These are phyloP conservation scores for Isabelozyma pseudorhagii DNA, from an alignment of 805 yeast species.

Conservation along the genomic window DNA sequence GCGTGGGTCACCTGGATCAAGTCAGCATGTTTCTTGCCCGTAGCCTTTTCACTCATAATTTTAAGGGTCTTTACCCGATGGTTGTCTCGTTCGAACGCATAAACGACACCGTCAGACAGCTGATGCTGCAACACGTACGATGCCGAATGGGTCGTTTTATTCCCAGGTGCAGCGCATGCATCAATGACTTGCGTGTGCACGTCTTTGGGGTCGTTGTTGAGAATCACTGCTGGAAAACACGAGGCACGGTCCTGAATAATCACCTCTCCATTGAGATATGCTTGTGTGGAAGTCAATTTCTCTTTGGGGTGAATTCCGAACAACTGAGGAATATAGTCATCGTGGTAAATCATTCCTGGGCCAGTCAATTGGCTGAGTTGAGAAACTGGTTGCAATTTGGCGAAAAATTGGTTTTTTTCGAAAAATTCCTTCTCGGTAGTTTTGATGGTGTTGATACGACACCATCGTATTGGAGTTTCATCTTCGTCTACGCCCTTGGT, in stretches of 20 bases:
- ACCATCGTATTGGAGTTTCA: conserved; percentile 78
- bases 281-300: conserved; percentile 60
- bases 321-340: conserved; percentile 68
- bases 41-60: conserved; percentile 77
- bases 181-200: conserved; percentile 69
- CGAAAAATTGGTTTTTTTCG: conserved; percentile 33
- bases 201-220: conserved; percentile 50
- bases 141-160: conserved; percentile 92
- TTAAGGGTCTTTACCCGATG: conserved; percentile 66
- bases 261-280: conserved; percentile 71
- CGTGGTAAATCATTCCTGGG: conserved; percentile 66
- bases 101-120: conserved; percentile 39
- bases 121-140: conserved; percentile 44
- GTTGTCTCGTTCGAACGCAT: conserved; percentile 86
- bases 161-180: conserved; percentile 98
- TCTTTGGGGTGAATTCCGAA: conserved; percentile 82
- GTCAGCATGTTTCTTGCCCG: conserved; percentile 21
- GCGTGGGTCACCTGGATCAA: conserved; percentile 52
- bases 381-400: conserved; percentile 44
- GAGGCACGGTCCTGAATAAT: conserved; percentile 96
- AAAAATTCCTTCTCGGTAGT: conserved; percentile 38
- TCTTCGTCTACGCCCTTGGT: conserved; percentile 32
- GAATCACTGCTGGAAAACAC: conserved; percentile 89
- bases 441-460: conserved; percentile 67
- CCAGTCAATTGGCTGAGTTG: conserved; percentile 30